Conservation (phyloP, 1,139 yeast genomes). For the Yamadazyma friedrichii region DNA sequence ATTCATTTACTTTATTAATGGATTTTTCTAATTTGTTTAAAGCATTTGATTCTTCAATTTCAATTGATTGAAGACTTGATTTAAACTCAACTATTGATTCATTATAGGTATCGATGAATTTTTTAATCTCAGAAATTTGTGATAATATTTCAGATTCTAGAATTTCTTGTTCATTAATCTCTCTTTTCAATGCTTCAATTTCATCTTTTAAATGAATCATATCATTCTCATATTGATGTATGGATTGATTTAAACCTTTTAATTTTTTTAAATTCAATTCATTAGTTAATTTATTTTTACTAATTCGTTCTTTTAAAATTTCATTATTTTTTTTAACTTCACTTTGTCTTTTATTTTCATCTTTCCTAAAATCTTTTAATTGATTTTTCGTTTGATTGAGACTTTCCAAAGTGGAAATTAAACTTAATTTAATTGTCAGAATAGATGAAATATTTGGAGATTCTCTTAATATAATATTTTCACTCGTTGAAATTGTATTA, state of each 20-base stretch:
- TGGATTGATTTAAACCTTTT: conserved; percentile 43
- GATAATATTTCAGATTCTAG: conserved; percentile 21
- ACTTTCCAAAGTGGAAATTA: conserved; percentile 58
- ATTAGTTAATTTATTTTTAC: conserved; percentile 28
- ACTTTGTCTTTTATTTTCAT: conserved; percentile 54
- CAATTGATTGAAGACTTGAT: conserved; percentile 22
- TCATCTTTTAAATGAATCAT: conserved; percentile 26
- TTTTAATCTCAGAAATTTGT: conserved; percentile 26
- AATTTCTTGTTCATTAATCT: conserved; percentile 18
- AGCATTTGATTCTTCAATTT: conserved; percentile 22
- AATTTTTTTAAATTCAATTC: conserved; percentile 33
- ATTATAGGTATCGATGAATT: conserved; percentile 26
- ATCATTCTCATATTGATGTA: conserved; percentile 40
- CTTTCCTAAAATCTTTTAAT: conserved; percentile 60
- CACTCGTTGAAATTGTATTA: conserved; percentile 33
- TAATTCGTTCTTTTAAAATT: conserved; percentile 46
- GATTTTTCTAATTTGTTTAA: conserved; percentile 28
- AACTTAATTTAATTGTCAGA: conserved; percentile 60
- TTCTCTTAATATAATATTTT: conserved; percentile 11
- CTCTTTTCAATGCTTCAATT: conserved; percentile 18
- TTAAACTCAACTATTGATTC: conserved; percentile 23
- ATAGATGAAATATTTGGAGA: conserved; percentile 42
- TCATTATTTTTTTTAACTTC: conserved; percentile 61
- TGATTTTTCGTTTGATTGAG: conserved; percentile 49
- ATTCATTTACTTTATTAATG: conserved; percentile 22